Conservation (phyloP, 352 stramenopile genomes). For the Pythium folliculosum region DNA sequence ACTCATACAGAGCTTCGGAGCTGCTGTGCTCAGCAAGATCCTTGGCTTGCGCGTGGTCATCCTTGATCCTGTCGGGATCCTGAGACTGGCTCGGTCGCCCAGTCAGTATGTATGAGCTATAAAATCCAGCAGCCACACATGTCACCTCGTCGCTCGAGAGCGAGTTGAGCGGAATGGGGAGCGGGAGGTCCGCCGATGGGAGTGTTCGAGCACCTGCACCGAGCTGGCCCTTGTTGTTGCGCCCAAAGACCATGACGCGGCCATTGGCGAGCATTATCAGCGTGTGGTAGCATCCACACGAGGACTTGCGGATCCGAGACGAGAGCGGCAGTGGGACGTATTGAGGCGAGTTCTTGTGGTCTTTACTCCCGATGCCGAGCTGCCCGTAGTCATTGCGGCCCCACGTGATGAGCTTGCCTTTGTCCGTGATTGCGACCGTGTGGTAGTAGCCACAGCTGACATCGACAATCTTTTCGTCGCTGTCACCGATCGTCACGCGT, state of each 20-base stretch:
- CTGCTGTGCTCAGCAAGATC: conserved; percentile 66
- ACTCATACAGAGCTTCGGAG: conserved; percentile 82
- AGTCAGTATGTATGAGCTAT: conserved; percentile 88
- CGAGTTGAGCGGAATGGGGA: conserved; percentile 75
- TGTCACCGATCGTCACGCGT: conserved; percentile 64
- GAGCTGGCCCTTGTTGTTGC: conserved; percentile 89
- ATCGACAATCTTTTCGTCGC: conserved; percentile 75
- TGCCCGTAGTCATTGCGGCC: conserved; percentile 88
- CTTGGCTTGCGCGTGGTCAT: conserved; percentile 49
- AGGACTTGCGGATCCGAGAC: conserved; percentile 73
- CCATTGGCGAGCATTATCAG: conserved; percentile 78
- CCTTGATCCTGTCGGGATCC: conserved; percentile 34
- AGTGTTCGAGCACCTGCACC: conserved; percentile 73
- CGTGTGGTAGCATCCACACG: conserved; percentile 86
- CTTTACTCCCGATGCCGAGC: conserved; percentile 86
- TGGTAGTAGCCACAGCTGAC: conserved; percentile 88
- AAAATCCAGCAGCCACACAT: conserved; percentile 81
- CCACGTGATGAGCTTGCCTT: conserved; percentile 85
- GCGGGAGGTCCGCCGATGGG: conserved; percentile 75
- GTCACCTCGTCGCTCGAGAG: conserved; percentile 83
- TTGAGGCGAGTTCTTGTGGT: conserved; percentile 83
- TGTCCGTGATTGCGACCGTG: conserved; percentile 75
- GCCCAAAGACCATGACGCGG: conserved; percentile 84
- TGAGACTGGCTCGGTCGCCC: conserved; percentile 51
- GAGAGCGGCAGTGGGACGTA: conserved; percentile 78